Conservation (phyloP, 2,329 filamentous ascomycete species). For the Hymenoscyphus infarciens region DNA sequence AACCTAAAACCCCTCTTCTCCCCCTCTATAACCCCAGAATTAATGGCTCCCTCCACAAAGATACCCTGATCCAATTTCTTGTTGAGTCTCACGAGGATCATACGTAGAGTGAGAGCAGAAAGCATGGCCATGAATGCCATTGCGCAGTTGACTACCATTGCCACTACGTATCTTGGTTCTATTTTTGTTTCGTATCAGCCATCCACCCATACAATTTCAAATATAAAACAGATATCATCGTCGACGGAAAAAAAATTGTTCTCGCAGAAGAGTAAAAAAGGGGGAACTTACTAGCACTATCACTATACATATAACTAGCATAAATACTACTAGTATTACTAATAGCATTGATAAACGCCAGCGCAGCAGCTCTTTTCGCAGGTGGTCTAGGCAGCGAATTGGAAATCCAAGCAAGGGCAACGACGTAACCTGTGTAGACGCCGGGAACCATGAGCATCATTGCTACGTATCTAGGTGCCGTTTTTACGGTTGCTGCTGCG, state of each 20-base stretch:
- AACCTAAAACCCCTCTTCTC: slow-evolving; percentile 64
- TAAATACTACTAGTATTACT: slow-evolving; percentile 69
- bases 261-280: neutral
- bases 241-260: neutral
- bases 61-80: slow-evolving; percentile 64
- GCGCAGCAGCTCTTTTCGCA: slow-evolving; percentile 56
- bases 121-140: slow-evolving; percentile 62
- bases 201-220: neutral
- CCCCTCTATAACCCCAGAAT: slow-evolving; percentile 52
- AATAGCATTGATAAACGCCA: slow-evolving; percentile 74
- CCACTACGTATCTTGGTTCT: slow-evolving; percentile 35
- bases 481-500: slow-evolving; percentile 57
- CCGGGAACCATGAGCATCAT: slow-evolving; percentile 71
- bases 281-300: slow-evolving; percentile 33
- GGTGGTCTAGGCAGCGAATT: slow-evolving; percentile 73
- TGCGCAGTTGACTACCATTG: slow-evolving; percentile 66
- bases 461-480: slow-evolving; percentile 61
- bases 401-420: slow-evolving; percentile 69
- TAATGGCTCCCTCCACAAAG: slow-evolving; percentile 47
- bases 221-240: neutral
- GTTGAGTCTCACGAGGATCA: slow-evolving; percentile 63
- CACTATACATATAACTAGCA: slow-evolving; percentile 63
- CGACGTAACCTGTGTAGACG: slow-evolving; percentile 64
- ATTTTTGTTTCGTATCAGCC: neutral
- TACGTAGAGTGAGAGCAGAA: slow-evolving; percentile 58